phyloP scores from a whole-genome alignment of 305 asterid genomes.

The Fraxinus sp. region DNA sequence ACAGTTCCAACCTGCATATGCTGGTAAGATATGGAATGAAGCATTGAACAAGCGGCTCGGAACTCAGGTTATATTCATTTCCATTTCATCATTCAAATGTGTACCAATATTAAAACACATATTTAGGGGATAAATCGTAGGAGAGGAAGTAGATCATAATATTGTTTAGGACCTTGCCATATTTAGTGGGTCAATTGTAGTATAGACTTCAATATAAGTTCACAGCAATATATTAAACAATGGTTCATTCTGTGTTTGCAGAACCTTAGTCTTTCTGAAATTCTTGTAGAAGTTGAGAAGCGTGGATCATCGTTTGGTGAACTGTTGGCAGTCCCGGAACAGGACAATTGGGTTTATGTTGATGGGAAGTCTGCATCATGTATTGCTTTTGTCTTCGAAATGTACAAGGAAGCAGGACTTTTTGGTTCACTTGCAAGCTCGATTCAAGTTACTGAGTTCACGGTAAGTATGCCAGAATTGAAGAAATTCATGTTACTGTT shows the following conservation, averaged over 20 bases:
- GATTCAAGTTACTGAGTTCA: conserved; percentile 93
- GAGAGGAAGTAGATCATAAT: not conserved
- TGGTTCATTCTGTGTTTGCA: conserved; percentile 31
- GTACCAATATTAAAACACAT: not conserved
- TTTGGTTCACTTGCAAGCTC: conserved; percentile 66
- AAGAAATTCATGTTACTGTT: not conserved
- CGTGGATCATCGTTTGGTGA: conserved; percentile 88
- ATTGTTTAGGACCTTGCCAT: not conserved
- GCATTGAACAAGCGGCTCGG: conserved; percentile 92
- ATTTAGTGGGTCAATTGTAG: conserved; percentile 1
- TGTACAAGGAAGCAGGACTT: conserved; percentile 88
- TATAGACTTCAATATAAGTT: not conserved
- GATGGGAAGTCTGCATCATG: conserved; percentile 94
- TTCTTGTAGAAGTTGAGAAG: conserved; percentile 86
- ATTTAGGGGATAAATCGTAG: not conserved
- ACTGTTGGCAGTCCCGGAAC: conserved; percentile 79
- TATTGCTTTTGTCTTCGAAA: conserved; percentile 80
- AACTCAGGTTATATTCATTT: conserved; percentile 57
- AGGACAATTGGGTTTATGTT: conserved; percentile 74
- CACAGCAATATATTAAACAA: not conserved
- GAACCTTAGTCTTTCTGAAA: conserved; percentile 75
- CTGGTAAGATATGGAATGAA: conserved; percentile 87
- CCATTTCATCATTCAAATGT: not conserved
- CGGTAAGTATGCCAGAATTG: conserved; percentile 51
- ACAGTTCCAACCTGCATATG: conserved; percentile 81